phyloP scores from a whole-genome alignment of 225 moss, liverwort and hornwort genomes.

The Polytrichum commune region DNA sequence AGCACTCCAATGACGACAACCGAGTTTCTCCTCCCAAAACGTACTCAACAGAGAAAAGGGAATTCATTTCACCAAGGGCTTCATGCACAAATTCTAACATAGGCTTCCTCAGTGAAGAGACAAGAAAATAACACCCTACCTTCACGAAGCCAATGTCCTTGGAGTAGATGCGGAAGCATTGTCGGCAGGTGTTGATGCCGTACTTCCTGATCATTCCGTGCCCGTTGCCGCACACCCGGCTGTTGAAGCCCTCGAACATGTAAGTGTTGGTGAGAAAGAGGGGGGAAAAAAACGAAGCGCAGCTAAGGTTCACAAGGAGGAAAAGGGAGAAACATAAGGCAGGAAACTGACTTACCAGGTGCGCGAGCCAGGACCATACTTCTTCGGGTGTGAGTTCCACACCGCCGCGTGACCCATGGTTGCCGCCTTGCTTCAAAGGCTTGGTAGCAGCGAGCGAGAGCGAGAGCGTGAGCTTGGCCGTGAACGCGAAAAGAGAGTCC shows the following conservation, averaged over 20 bases:
- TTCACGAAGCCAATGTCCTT: slow-evolving; percentile 70
- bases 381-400: slow-evolving; percentile 48
- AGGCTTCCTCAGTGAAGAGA: background rate
- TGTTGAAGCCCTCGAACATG: slow-evolving; percentile 5
- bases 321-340: too few species aligned
- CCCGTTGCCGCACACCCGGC: slow-evolving; percentile 60
- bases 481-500: too few species aligned
- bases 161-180: slow-evolving; percentile 64
- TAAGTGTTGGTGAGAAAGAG: background rate
- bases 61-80: too few species aligned
- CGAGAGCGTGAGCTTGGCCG: too few species aligned
- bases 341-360: slow-evolving; percentile 22
- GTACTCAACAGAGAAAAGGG: too few species aligned
- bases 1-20: too few species aligned
- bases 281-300: background rate
- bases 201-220: slow-evolving; percentile 68
- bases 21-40: too few species aligned
- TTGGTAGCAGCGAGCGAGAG: too few species aligned
- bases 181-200: slow-evolving; percentile 67
- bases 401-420: slow-evolving; percentile 47
- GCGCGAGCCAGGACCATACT: slow-evolving; percentile 40
- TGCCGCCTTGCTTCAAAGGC: too few species aligned
- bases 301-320: background rate
- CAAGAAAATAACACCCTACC: slow-evolving; percentile 13
- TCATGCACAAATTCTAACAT: background rate